Percentiles rank a stretch among this genome's conserved stretches.
Evolutionary conservation across 148 eudicot genomes (phyloP).

Genomic region (Simmondsia chinensis): DNA sequence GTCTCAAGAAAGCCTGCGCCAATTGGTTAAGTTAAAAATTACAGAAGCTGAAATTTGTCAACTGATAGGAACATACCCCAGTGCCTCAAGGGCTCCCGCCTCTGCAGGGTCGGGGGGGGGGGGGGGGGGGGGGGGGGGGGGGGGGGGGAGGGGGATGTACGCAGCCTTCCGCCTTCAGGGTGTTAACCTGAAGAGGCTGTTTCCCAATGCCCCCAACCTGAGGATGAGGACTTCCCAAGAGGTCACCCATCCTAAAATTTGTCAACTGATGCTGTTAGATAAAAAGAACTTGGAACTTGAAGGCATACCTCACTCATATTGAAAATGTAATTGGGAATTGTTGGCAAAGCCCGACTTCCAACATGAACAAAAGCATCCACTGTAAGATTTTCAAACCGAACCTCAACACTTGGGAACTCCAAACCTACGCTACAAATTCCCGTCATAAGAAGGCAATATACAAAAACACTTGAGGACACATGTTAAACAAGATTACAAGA

Average conservation of each 20-base stretch:
- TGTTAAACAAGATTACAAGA: not conserved
- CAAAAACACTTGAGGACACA: conserved; percentile 1
- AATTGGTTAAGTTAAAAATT: not conserved
- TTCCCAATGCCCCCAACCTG: too few species aligned
- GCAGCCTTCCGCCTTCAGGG: too few species aligned
- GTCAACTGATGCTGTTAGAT: too few species aligned
- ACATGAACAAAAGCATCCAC: conserved; percentile 78
- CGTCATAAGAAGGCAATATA: conserved; percentile 8
- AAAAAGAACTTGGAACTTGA: not conserved
- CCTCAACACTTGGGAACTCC: conserved; percentile 81
- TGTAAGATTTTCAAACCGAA: conserved; percentile 68
- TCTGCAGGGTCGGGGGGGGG: too few species aligned
- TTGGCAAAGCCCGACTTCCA: conserved; percentile 90
- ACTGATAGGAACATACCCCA: too few species aligned
- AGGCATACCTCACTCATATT: conserved; percentile 69
- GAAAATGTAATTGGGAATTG: conserved; percentile 68
- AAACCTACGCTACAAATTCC: conserved; percentile 58
- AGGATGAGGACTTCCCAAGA: too few species aligned
- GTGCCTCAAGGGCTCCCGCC: too few species aligned
- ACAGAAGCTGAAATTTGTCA: conserved; percentile 14
- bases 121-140: too few species aligned
- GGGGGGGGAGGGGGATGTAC: too few species aligned
- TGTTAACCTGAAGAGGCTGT: too few species aligned
- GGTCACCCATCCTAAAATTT: too few species aligned
- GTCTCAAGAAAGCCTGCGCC: conserved; percentile 53